These are phyloP conservation scores for Myxozyma vanderwaltii DNA, from an alignment of 805 yeast species.

Conservation along the genomic window DNA sequence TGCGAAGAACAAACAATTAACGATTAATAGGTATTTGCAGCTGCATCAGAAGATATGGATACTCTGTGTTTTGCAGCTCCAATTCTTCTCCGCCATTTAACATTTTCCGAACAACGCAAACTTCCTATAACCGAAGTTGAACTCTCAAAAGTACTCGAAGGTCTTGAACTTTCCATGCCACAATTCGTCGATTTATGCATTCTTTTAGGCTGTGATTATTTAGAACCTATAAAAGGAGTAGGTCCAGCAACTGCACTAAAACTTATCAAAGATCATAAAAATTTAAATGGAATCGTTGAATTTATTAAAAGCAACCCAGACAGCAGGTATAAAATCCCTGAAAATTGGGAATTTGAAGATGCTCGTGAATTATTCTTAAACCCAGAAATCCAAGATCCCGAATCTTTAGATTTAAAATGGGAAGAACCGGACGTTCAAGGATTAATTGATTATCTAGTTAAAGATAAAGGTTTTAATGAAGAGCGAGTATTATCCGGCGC, in stretches of 20 bases:
- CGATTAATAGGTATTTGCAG: slow-evolving; percentile 64
- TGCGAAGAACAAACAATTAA: too few relatives aligned
- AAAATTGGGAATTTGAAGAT: slow-evolving; percentile 88
- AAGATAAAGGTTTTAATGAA: slow-evolving; percentile 87
- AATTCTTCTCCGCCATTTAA: slow-evolving; percentile 78
- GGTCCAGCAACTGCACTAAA: slow-evolving; percentile 96
- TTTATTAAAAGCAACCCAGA: slow-evolving; percentile 52
- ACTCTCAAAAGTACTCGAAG: slow-evolving; percentile 67
- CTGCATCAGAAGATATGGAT: slow-evolving; percentile 99
- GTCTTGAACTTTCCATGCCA: slow-evolving; percentile 52
- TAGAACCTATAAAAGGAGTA: slow-evolving; percentile 91
- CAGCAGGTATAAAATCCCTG: slow-evolving; percentile 83
- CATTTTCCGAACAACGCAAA: slow-evolving; percentile 92
- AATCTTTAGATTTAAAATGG: slow-evolving; percentile 78
- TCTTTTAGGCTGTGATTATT: slow-evolving; percentile 93
- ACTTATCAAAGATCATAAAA: slow-evolving; percentile 79
- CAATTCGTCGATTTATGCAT: slow-evolving; percentile 92
- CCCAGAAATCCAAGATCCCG: slow-evolving; percentile 74
- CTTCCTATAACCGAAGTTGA: slow-evolving; percentile 86
- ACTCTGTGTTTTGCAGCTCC: slow-evolving; percentile 92
- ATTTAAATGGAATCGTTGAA: slow-evolving; percentile 71
- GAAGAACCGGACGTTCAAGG: slow-evolving; percentile 84
- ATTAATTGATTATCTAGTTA: slow-evolving; percentile 77
- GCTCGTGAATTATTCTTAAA: slow-evolving; percentile 80
- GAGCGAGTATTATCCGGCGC: slow-evolving; percentile 89